Base-by-base conservation (phyloP, 306 rosid species). In the Comarum palustre region DNA sequence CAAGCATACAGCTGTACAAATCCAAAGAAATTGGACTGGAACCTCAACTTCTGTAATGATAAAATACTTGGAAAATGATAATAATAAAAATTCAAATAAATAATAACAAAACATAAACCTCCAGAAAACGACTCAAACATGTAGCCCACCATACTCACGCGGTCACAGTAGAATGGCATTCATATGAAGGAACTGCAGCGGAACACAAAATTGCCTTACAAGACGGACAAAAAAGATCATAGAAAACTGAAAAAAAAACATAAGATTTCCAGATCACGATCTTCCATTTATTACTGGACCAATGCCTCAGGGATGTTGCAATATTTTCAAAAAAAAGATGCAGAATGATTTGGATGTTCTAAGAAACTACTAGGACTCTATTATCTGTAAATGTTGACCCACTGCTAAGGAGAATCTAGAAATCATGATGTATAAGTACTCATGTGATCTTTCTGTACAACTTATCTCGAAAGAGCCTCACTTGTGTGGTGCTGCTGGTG, bases 141-240 rank as follows among this genome's bases (percentile, higher is more conserved):
- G 58, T 69, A 32, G 72, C 82, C 79, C 83, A 84, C 85, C 34
- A 41, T 9, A 59, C 22, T 84, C 85, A 81, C 85, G 81, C 63
- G 85, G 27, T 32, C 31, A 50, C 55, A 43, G 69, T 61, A 27
- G 36, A 27, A 51, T 51, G 46, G 66, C 25, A 11, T n/a, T 20
- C 47, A 38, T 38, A 24, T 16, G 6, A 64, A 46, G 41, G 4
- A 11, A 19, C 24, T 63, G 45, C 47, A 62, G 48, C 63, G 45
- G 22, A 61, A 5, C 45, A 60, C 45, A 73, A 48, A 19, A 16
- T 27, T 43, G 71, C 54, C 54, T 4, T 15, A 42, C 71, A 22
- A 22, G 36, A 54, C 71, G 3, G 19, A 66, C 71, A 38, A 24
- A 66, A 42, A 5, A n/a, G 13, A 6, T n/a, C 2, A 41, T 25